A percentile compares a stretch with the other conserved stretches of the same genome.
These are phyloP conservation scores for Globisporangium spiculum DNA, from an alignment of 352 stramenopile species.

Conservation along the genomic window DNA sequence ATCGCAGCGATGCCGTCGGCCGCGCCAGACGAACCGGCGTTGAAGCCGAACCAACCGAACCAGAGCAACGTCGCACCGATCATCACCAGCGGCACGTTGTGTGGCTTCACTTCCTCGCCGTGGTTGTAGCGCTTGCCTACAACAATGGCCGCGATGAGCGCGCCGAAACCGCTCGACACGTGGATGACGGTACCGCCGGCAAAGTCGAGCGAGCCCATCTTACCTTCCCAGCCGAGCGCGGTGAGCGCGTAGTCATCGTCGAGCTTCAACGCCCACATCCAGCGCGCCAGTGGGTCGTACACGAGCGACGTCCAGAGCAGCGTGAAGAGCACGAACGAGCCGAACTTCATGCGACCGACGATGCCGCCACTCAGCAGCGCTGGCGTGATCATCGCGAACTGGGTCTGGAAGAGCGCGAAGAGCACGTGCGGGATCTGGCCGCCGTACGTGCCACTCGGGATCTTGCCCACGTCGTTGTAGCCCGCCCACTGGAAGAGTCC, in stretches of 20 bases:
- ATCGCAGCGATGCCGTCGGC: slow-evolving; percentile 64
- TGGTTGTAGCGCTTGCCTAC: slow-evolving; percentile 78
- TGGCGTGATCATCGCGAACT: slow-evolving; percentile 81
- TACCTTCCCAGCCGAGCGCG: slow-evolving; percentile 57
- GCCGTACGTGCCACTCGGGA: slow-evolving; percentile 49
- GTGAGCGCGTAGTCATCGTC: slow-evolving; percentile 42
- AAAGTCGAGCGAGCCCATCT: slow-evolving; percentile 79
- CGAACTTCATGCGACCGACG: slow-evolving; percentile 84
- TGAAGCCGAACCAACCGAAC: slow-evolving; percentile 89
- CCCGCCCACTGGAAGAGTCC: slow-evolving; percentile 54
- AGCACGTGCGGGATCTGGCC: slow-evolving; percentile 60
- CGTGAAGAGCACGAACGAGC: slow-evolving; percentile 71
- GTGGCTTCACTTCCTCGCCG: slow-evolving; percentile 61
- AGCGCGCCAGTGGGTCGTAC: slow-evolving; percentile 82
- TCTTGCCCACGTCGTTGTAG: slow-evolving; percentile 54
- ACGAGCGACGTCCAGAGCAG: slow-evolving; percentile 81
- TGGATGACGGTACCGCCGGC: slow-evolving; percentile 84
- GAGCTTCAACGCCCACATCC: slow-evolving; percentile 81
- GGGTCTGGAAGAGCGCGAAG: slow-evolving; percentile 81
- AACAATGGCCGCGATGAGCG: slow-evolving; percentile 63
- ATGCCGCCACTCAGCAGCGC: slow-evolving; percentile 74
- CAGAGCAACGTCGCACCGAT: slow-evolving; percentile 73
- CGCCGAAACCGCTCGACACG: slow-evolving; percentile 75
- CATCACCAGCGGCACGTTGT: slow-evolving; percentile 86
- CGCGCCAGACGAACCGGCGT: slow-evolving; percentile 58